Evolutionary conservation across 495 filamentous ascomycete genomes (phyloP).

Genomic region (Rhizodiscina lignyota): DNA sequence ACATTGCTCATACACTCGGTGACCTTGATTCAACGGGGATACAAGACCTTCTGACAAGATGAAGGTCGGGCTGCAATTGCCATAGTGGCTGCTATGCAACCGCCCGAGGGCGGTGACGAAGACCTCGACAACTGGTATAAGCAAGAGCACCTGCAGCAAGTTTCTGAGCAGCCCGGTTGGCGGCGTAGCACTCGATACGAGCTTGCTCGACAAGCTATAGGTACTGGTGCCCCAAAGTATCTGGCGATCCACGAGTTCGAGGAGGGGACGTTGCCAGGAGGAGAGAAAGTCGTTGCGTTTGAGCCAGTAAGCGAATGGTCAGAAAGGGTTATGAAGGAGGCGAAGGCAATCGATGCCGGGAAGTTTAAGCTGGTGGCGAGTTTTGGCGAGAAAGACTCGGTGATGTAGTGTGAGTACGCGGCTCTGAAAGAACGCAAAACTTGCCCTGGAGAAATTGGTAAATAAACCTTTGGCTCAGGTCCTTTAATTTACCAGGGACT

Average conservation of each 20-base stretch:
- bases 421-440: too few species aligned
- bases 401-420: too few species aligned
- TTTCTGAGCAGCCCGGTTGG: constrained; percentile 7
- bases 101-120: constrained; percentile 6
- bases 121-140: constrained; percentile 10
- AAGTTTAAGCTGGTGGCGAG: too few species aligned
- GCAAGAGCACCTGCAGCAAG: constrained; percentile 10
- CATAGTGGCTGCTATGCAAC: constrained; percentile 9
- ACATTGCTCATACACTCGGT: too few species aligned
- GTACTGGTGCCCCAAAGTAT: constrained; percentile 6
- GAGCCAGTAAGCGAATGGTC: constrained; percentile 7
- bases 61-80: constrained; percentile 8
- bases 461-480: too few species aligned
- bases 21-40: too few species aligned
- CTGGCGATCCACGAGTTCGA: constrained; percentile 9
- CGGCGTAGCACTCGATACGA: constrained; percentile 6
- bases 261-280: constrained; percentile 6
- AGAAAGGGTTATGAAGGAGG: constrained; percentile 5
- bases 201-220: constrained; percentile 9
- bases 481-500: too few species aligned
- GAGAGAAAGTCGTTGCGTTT: constrained; percentile 1
- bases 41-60: too few species aligned
- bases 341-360: constrained; percentile 3
- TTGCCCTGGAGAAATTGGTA: too few species aligned
- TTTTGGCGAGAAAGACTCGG: too few species aligned